These are phyloP conservation scores for Ceratonia siliqua DNA, from an alignment of 306 rosid genomes.

Conservation along the genomic window DNA sequence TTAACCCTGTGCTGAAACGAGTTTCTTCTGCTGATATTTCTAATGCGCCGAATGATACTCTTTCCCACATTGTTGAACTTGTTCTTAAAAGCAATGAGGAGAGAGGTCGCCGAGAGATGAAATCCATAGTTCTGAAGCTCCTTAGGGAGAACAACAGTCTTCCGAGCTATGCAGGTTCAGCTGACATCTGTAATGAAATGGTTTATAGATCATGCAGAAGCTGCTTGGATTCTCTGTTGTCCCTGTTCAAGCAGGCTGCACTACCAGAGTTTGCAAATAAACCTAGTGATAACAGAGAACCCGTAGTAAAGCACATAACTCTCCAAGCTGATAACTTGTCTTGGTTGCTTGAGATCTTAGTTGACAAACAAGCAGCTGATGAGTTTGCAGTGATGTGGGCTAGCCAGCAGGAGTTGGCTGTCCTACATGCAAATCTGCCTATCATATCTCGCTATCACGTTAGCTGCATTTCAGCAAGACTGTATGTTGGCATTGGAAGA, in stretches of 20 bases:
- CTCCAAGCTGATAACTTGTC: constrained; percentile 81
- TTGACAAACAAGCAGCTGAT: constrained; percentile 83
- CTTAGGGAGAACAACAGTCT: constrained; percentile 69
- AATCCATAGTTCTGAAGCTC: constrained; percentile 79
- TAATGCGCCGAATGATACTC: constrained; percentile 67
- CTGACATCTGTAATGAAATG: constrained; percentile 60
- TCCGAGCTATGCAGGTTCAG: constrained; percentile 48
- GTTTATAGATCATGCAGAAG: constrained; percentile 63
- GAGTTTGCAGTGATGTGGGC: constrained; percentile 82
- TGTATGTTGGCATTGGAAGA: constrained; percentile 82
- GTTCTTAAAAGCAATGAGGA: constrained; percentile 90
- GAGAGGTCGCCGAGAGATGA: constrained; percentile 90
- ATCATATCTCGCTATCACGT: constrained; percentile 63
- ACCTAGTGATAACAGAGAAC: constrained; percentile 48
- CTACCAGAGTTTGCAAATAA: constrained; percentile 49
- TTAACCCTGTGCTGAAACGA: constrained; percentile 80
- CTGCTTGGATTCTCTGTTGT: constrained; percentile 61
- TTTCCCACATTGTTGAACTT: constrained; percentile 72
- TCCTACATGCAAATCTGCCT: constrained; percentile 67
- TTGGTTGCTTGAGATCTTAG: constrained; percentile 87
- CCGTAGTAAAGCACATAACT: constrained; percentile 65
- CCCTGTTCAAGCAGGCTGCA: constrained; percentile 71
- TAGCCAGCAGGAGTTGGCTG: constrained; percentile 73
- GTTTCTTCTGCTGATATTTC: constrained; percentile 73
- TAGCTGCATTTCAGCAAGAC: constrained; percentile 77